Base-by-base conservation (phyloP, 73 alveolate species). In the Effrenium voratum region DNA sequence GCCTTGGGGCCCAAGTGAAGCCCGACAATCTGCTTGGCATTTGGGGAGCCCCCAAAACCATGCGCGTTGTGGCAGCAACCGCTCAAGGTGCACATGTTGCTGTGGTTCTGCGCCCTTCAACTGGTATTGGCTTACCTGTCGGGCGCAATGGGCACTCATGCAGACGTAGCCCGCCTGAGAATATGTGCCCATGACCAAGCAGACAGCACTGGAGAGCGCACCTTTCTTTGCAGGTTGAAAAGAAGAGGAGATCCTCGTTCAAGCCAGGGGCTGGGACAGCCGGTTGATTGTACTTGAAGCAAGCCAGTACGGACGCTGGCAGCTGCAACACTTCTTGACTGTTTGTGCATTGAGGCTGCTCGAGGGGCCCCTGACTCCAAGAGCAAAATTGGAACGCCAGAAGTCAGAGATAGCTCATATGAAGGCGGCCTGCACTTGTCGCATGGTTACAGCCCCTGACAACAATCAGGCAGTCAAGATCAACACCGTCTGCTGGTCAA, bases 41-140 rank as follows among this genome's bases (percentile, higher is more conserved):
- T 68, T 28, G 41, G 15, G 41, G 13, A n/a, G 34, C 40, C 15
- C 41, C 45, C 45, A 34, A 68, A n/a, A 30, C 15, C n/a, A 28
- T n/a, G 45, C 45, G 13, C 34, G 80, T 8, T 55, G 70, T 55
- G 32, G n/a, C n/a, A n/a, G n/a, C n/a, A 32, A 19, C 32, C 79
- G 19, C 19, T 38, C 41, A 34, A 87, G 93, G 76, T 38, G 79
- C 93, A 84, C 93, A 84, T 84, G 93, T 8, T 44, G n/a, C 22
- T 44, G 63, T 87, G 95, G 95, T 66, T 87, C 66, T 2, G 2
- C 2, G 72, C 72, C 45, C 72, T 88, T 41, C 84, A 88, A 40
- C 40, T 88, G 87, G 85, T 68, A 52, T 79, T 88, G 87, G 96
- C 96, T 16, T 88, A 88, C 55, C 44, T 66, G 82, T 88, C 96